Evolutionary conservation across 2,329 filamentous ascomycete genomes (phyloP), one percentile per base, ranked within the genome.

Genomic region (Aureobasidium subglaciale): DNA sequence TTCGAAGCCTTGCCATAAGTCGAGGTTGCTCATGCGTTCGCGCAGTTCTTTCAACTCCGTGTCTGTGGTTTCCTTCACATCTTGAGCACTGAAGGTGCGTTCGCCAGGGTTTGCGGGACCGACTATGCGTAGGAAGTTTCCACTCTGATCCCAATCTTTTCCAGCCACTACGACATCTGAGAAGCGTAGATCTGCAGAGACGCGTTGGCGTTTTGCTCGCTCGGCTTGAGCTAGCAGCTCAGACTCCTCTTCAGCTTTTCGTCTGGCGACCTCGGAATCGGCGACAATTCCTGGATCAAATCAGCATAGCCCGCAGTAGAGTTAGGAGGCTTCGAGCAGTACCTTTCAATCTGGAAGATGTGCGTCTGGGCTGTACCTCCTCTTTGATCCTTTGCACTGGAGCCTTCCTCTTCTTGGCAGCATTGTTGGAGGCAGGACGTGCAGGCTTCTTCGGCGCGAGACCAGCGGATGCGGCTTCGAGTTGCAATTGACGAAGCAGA

Each of bases 21-120:
- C 77, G 18, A 99, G 70, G 0, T 81, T 78, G 58, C 82, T 86
- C 86, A 97, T 91, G 42, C 84, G 84, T 67, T 88, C 77, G 29
- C 92, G 77, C 55, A 96, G 62, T 0, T 80, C 79, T 65, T 86
- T 87, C 7, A 97, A 66, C 20, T 85, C 84, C 63, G 87, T 84
- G 64, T 96, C 85, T 0, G 81, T 85, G 0, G 89, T 95, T 59
- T 89, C 83, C 59, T 86, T 84, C 4, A 93, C 80, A 68, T 96
- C 88, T 1, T 91, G 84, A n/a, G 87, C 84, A 0, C 83, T 86
- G 65, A 97, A 97, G 0, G 92, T 97, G 18, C 90, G 78, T 54
- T 90, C 79, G 45, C 92, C 89, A 0, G 90, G 90, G 61, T 87
- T 84, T 0, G 90, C 89, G 18, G 81, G 79, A 80, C 88, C 65